Percentiles rank a stretch among this genome's conserved stretches.
Conservation (phyloP, 2,329 filamentous ascomycete genomes). For the Macrophomina phaseolina region DNA sequence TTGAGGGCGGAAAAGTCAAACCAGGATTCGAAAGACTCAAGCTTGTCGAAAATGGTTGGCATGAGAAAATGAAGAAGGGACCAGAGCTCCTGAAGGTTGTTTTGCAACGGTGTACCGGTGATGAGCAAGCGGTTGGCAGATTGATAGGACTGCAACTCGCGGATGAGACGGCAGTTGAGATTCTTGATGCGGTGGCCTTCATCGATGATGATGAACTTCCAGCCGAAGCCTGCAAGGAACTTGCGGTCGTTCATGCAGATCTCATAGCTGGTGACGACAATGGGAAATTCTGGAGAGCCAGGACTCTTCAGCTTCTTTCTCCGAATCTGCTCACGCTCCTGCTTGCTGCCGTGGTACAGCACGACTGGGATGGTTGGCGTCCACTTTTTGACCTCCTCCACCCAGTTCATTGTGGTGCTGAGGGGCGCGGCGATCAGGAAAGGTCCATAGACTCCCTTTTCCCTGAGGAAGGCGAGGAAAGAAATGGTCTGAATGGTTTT, state of each 20-base stretch:
- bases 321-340: slow-evolving; percentile 78
- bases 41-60: slow-evolving; percentile 89
- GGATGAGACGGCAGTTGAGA: slow-evolving; percentile 88
- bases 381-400: slow-evolving; percentile 91
- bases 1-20: slow-evolving; percentile 95
- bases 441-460: slow-evolving; percentile 85
- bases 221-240: slow-evolving; percentile 80
- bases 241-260: slow-evolving; percentile 92
- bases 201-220: slow-evolving; percentile 98
- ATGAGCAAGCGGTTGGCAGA: slow-evolving; percentile 92
- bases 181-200: slow-evolving; percentile 98
- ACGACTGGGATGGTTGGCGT: slow-evolving; percentile 86
- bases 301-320: slow-evolving; percentile 73
- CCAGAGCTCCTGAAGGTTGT: slow-evolving; percentile 95
- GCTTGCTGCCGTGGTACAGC: slow-evolving; percentile 86
- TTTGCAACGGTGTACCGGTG: slow-evolving; percentile 92
- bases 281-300: slow-evolving; percentile 75
- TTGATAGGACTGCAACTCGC: slow-evolving; percentile 83
- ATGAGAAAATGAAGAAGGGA: slow-evolving; percentile 91
- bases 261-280: slow-evolving; percentile 94
- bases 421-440: slow-evolving; percentile 90
- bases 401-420: slow-evolving; percentile 94
- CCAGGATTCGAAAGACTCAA: slow-evolving; percentile 93
- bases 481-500: slow-evolving; percentile 94
- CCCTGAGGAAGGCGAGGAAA: slow-evolving; percentile 82